These are phyloP conservation scores for Monosporascus sp. DNA, from an alignment of 2,329 filamentous ascomycete species.

Conservation along the genomic window DNA sequence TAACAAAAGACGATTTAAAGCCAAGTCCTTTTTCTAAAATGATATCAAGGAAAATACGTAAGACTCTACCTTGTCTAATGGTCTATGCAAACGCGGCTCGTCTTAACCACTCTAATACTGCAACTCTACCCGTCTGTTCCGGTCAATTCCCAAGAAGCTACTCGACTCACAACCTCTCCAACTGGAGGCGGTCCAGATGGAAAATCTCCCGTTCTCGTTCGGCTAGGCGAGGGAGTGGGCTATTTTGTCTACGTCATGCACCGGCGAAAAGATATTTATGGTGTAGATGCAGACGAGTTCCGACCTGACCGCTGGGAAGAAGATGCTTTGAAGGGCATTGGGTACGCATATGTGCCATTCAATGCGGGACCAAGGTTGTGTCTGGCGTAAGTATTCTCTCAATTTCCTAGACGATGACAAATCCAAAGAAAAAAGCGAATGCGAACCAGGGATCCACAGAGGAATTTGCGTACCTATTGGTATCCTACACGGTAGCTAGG, in stretches of 20 bases:
- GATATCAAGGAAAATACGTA: no score
- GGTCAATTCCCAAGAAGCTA: slow-evolving; percentile 41
- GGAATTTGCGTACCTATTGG: no score
- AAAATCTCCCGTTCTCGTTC: slow-evolving; percentile 16
- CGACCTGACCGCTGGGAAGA: slow-evolving; percentile 3
- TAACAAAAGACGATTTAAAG: no score
- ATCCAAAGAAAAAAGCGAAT: no score
- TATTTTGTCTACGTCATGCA: slow-evolving; percentile 16
- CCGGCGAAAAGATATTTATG: slow-evolving; percentile 6
- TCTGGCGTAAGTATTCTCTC: slow-evolving; percentile 4
- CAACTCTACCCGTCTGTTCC: slow-evolving; percentile 47
- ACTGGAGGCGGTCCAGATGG: slow-evolving; percentile 19
- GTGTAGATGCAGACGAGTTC: slow-evolving; percentile 3
- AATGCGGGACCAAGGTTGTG: slow-evolving; percentile 2
- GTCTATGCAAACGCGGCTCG: no score
- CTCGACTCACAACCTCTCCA: slow-evolving; percentile 30
- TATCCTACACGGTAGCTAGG: no score
- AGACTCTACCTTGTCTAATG: no score
- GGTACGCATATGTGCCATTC: slow-evolving; percentile 1
- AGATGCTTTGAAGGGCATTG: neutral
- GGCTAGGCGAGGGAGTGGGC: slow-evolving; percentile 16
- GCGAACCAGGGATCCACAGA: no score
- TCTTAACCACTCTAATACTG: no score
- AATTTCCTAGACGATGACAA: no score
- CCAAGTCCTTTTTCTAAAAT: no score